phyloP scores from a whole-genome alignment of 73 alveolate species.

The Paramecium octaurelia region DNA sequence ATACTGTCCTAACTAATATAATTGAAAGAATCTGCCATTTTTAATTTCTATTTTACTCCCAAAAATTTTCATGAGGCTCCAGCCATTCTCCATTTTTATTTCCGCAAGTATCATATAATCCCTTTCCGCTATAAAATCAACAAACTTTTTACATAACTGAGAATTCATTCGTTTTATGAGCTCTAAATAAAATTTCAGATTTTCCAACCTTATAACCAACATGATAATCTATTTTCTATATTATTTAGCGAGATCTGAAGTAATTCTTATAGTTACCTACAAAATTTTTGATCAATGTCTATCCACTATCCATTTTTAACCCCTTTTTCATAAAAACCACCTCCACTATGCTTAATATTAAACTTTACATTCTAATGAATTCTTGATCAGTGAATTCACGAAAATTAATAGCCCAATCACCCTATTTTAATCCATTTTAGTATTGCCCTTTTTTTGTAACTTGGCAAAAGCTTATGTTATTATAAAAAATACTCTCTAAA shows the following conservation, averaged over 20 bases:
- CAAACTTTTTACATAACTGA: background rate
- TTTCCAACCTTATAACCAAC: background rate
- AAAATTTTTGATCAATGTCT: background rate
- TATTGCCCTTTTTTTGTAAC: background rate
- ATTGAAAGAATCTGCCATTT: background rate
- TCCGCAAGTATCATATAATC: background rate
- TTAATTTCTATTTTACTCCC: background rate
- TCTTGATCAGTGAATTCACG: background rate
- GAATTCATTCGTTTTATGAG: background rate
- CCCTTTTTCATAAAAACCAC: background rate
- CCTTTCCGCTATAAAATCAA: background rate
- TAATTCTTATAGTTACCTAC: background rate
- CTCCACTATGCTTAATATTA: background rate
- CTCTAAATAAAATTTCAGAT: background rate
- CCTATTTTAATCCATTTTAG: background rate
- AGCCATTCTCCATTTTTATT: background rate
- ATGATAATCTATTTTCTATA: background rate
- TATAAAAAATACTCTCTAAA: background rate
- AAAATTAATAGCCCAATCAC: background rate
- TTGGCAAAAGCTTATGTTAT: background rate
- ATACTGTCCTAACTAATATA: background rate
- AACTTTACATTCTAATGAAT: background rate
- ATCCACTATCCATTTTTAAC: background rate
- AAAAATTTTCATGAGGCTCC: background rate
- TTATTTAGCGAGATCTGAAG: background rate